A percentile compares a stretch with the other conserved stretches of the same genome.
Conservation (phyloP, 2,329 filamentous ascomycete genomes). For the Alternaria conjuncta region DNA sequence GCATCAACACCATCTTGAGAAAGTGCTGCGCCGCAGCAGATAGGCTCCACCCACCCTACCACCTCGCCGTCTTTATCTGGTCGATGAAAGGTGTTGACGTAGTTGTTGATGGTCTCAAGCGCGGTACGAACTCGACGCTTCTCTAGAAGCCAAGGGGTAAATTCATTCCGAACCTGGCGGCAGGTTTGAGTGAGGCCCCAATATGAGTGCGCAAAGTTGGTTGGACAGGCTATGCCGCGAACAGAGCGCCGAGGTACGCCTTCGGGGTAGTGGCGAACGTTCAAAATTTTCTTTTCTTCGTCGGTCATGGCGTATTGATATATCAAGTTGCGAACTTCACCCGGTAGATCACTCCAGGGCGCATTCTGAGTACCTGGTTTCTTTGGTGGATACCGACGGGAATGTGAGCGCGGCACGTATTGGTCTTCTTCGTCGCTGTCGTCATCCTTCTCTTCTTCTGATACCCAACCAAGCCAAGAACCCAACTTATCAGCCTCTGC, state of each 20-base stretch:
- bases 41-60: conserved; percentile 1
- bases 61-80: background rate
- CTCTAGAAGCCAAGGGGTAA: conserved; percentile 7
- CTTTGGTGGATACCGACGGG: conserved; percentile 3
- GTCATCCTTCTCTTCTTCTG: background rate
- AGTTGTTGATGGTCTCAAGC: conserved; percentile 6
- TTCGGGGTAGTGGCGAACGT: conserved; percentile 8
- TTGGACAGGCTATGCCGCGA: background rate
- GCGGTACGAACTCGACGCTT: conserved; percentile 10
- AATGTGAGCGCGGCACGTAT: background rate
- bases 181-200: conserved; percentile 13
- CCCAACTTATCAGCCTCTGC: background rate
- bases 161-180: background rate
- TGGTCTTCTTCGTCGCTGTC: background rate
- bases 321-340: conserved; percentile 12
- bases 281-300: conserved; percentile 6
- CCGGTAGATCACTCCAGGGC: background rate
- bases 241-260: conserved; percentile 10
- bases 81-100: conserved; percentile 10
- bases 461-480: background rate
- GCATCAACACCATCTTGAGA: conserved; percentile 4
- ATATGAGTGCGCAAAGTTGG: conserved; percentile 11
- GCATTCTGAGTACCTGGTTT: conserved; percentile 2
- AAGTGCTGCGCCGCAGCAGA: conserved; percentile 2
- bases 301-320: conserved; percentile 7